Percentiles rank a stretch among this genome's conserved stretches.
These are phyloP conservation scores for Aeschynomene evenia DNA, from an alignment of 306 rosid species.

Conservation along the genomic window DNA sequence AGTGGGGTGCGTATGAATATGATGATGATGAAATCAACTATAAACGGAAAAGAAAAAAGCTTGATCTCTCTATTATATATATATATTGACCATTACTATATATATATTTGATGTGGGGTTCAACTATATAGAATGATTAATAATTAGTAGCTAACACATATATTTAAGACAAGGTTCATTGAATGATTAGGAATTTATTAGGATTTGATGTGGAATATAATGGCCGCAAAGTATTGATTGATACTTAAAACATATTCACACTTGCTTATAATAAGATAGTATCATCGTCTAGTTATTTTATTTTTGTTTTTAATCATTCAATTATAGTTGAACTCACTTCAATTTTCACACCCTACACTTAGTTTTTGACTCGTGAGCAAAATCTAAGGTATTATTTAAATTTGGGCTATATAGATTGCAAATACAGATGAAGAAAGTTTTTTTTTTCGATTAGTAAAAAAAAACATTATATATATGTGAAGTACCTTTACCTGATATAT, in stretches of 20 bases:
- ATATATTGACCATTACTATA: slow-evolving; percentile 23
- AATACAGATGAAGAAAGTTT: too few relatives aligned
- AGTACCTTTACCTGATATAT: too few relatives aligned
- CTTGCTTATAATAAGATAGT: too few relatives aligned
- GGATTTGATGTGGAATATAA: slow-evolving; percentile 27
- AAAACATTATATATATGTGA: too few relatives aligned
- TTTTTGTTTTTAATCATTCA: not conserved
- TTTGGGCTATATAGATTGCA: not conserved
- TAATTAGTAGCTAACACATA: too few relatives aligned
- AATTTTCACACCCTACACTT: too few relatives aligned
- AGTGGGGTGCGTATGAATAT: slow-evolving; percentile 23
- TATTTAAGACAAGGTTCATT: slow-evolving; percentile 23
- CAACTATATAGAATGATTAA: slow-evolving; percentile 22
- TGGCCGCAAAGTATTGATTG: slow-evolving; percentile 20
- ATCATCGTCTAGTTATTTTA: too few relatives aligned
- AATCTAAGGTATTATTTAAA: not conserved
- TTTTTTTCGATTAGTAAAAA: too few relatives aligned
- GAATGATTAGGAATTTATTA: not conserved
- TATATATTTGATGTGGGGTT: slow-evolving; percentile 11
- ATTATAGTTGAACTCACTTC: not conserved
- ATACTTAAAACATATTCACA: not conserved
- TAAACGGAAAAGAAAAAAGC: not conserved
- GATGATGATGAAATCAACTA: slow-evolving; percentile 39
- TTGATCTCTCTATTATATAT: not conserved
- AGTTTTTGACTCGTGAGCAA: not conserved